Conservation (phyloP, 306 rosid genomes). For the Cucurbita argyrosperma region DNA sequence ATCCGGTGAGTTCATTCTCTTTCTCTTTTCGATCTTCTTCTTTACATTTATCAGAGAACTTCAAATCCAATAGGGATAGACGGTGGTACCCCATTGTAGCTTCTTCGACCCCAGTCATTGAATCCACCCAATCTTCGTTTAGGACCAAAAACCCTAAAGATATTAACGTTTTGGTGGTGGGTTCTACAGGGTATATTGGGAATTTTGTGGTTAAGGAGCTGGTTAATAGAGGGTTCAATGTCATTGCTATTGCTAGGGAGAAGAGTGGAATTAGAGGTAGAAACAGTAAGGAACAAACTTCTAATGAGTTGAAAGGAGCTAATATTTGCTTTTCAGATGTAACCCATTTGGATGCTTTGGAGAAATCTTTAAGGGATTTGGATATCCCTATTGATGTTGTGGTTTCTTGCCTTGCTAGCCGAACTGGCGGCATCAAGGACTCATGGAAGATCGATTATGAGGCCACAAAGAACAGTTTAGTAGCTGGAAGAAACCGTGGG, state of each 20-base stretch:
- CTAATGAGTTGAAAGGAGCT: constrained; percentile 54
- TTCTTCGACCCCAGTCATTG: constrained; percentile 25
- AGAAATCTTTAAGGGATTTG: constrained; percentile 32
- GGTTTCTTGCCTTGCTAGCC: constrained; percentile 90
- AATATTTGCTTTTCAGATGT: constrained; percentile 78
- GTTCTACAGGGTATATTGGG: constrained; percentile 95
- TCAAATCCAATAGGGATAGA: constrained; percentile 23
- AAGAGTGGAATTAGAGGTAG: constrained; percentile 70
- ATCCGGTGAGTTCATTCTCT: constrained; percentile 33
- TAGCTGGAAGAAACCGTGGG: constrained; percentile 67
- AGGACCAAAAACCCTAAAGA: constrained; percentile 63
- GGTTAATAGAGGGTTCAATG: constrained; percentile 63
- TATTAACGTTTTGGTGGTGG: constrained; percentile 58
- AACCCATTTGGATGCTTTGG: constrained; percentile 44
- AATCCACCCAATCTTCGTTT: constrained; percentile 27
- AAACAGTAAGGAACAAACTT: constrained; percentile 38
- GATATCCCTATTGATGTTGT: constrained; percentile 62
- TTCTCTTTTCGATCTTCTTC: constrained; percentile 15
- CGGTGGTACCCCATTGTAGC: constrained; percentile 31
- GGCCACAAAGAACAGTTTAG: constrained; percentile 75
- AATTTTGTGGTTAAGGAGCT: constrained; percentile 76
- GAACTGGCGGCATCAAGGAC: constrained; percentile 80
- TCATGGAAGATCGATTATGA: constrained; percentile 97
- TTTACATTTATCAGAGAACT: constrained; percentile 13
- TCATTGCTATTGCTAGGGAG: constrained; percentile 71